Base-by-base conservation (phyloP, 2,329 filamentous ascomycete genomes). In the Xylaria hypoxylon region DNA sequence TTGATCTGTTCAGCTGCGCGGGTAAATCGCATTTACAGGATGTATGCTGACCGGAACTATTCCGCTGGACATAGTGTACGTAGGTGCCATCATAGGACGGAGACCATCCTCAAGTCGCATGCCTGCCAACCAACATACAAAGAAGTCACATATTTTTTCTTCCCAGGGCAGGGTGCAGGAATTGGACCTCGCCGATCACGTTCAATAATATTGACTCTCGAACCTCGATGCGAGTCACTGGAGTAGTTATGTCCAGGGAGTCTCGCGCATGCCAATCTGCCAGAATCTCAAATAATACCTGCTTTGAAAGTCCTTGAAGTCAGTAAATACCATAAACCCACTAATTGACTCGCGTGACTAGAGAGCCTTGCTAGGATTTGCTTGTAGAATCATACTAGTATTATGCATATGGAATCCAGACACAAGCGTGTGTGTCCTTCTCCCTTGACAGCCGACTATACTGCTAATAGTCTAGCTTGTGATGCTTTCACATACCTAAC, bases 1-100 rank as follows among this genome's bases (percentile, higher is more conserved):
- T 40, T 15, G 44, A 42, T 26, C 8, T 47, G 42, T 68, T 68
- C 67, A 62, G 64, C 64, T 64, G 64, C 51, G 22, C 48, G 52
- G 35, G 33, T 42, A 31, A 61, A 53, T 61, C 52, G 28, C 55
- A 35, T 57, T 59, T 5, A 38, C 52, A 53, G 35, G 38, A 53
- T 33, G 6, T 24, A 33, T 59, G 22, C 48, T 42, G 48, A 56
- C 64, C 57, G 59, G 67, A 59, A 61, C 52, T 24, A 50, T 68
- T 68, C 68, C 65, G 68, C 40, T 44, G 31, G 35, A 24, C 15
- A 48, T 19, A 13, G 22, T 42, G 24, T 55, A 26, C 26, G 47
- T 33, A 57, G 44, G 17, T 55, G 48, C 31, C 40, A 55, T 55
- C 44, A 17, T 31, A 38, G 31, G 58, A 47, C 44, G 52, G 57